Base-by-base conservation (phyloP, 306 rosid genomes). In the Abrus precatorius region DNA sequence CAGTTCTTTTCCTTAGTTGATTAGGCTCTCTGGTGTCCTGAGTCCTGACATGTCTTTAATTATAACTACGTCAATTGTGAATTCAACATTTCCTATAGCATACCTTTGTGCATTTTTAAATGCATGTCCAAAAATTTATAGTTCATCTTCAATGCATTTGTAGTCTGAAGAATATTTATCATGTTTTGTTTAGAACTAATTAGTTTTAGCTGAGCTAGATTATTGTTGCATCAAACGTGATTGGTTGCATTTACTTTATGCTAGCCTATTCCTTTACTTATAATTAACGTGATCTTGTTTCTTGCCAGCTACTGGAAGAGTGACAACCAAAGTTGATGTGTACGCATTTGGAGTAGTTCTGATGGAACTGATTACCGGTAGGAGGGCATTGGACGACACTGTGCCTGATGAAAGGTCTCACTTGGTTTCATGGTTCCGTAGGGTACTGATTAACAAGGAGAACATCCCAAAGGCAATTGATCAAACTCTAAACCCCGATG, bases 301-400 rank as follows among this genome's bases (percentile, higher is more conserved):
- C 56, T 79, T 28, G 54, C 53, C 87, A 93, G 97, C 97, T 32
- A 93, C 97, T 0, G 97, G 97, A 69, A 91, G 97, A 86, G 97
- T 93, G 59, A 93, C 97, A 2, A 93, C 97, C 12, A 91, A 93
- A 86, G 97, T 93, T 12, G 97, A 93, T 56, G 97, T 93, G 2
- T 93, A 91, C 13, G 97, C 97, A 33, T 93, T 91, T 56, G 97
- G 97, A 57, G 97, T 93, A 70, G 97, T 93, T 67, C 80, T 93
- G 81, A 93, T 93, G 97, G 97, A 93, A 74, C 70, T 93, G 57
- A 79, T 93, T 44, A 91, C 91, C 0, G 97, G 97, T 27, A 87
- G 97, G 76, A 93, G 52, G 80, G 97, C 97, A 4, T 80, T 93
- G 69, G 97, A 93, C 47, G 97, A 93, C 76, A 85, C 84, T 14